Evolutionary conservation across 345 rosid genomes (phyloP).

Genomic region (Bretschneidera sinensis): DNA sequence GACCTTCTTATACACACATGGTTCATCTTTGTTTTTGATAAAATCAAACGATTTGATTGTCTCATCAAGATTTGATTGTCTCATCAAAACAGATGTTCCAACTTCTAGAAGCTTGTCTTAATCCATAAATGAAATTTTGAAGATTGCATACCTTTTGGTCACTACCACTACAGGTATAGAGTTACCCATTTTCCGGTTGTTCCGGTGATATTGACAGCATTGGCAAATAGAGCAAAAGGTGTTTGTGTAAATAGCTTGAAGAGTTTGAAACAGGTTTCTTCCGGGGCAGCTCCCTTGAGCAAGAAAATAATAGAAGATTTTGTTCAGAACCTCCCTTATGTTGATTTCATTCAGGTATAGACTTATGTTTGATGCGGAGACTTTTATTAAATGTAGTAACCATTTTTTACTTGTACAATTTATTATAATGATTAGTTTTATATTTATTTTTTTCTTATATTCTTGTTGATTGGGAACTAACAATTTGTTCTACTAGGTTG

Average conservation of each 20-base stretch:
- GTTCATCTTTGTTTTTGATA: too few species aligned
- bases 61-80: too few species aligned
- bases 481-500: too few species aligned
- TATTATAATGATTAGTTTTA: not conserved
- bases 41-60: too few species aligned
- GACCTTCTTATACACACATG: too few species aligned
- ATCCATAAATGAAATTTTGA: too few species aligned
- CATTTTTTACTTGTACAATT: too few species aligned
- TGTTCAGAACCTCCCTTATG: slow-evolving; percentile 44
- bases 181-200: slow-evolving; percentile 75
- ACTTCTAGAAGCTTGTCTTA: too few species aligned
- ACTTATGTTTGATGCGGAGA: not conserved
- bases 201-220: slow-evolving; percentile 61
- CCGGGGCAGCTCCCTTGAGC: slow-evolving; percentile 73
- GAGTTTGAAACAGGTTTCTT: slow-evolving; percentile 79
- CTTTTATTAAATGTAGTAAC: too few species aligned
- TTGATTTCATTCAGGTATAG: slow-evolving; percentile 85
- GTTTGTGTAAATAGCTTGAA: slow-evolving; percentile 32
- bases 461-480: not conserved
- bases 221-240: slow-evolving; percentile 38
- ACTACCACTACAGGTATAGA: too few species aligned
- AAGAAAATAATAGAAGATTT: slow-evolving; percentile 51
- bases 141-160: too few species aligned
- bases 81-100: too few species aligned
- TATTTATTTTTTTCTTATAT: not conserved